Percentiles rank a stretch among this genome's conserved stretches.
These are phyloP conservation scores for Trichoderma sp. DNA, from an alignment of 2,329 filamentous ascomycete species.

Conservation along the genomic window DNA sequence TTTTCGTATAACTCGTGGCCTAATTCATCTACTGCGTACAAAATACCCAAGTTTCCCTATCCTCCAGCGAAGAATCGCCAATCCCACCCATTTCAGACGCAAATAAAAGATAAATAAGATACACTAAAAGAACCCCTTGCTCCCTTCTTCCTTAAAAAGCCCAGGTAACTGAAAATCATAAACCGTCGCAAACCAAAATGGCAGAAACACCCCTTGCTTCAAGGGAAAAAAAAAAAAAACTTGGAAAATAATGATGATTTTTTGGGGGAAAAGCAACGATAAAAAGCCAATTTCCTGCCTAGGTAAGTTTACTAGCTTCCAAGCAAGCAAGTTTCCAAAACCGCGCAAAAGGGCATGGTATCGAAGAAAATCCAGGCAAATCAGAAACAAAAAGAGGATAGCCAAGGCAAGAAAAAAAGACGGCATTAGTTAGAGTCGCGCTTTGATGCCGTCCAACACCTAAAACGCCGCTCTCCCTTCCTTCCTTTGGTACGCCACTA, in stretches of 20 bases:
- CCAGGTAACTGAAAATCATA: not conserved
- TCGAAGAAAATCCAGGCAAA: constrained; percentile 29
- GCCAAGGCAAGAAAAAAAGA: not conserved
- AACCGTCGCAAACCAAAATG: not conserved
- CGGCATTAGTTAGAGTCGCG: constrained; percentile 23
- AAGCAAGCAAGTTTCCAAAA: not conserved
- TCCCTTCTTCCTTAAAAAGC: not conserved
- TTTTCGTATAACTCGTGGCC: constrained; percentile 18
- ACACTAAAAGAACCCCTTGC: not conserved
- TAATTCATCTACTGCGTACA: not conserved
- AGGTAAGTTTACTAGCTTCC: constrained; percentile 11
- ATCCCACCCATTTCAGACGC: not conserved
- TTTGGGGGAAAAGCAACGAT: not conserved
- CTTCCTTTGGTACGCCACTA: not conserved
- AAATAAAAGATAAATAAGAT: constrained; percentile 10
- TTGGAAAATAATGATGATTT: not conserved
- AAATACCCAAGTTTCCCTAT: constrained; percentile 8
- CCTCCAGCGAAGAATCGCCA: constrained; percentile 1
- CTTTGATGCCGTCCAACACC: constrained; percentile 36
- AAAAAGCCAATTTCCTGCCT: not conserved
- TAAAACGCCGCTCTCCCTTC: constrained; percentile 33
- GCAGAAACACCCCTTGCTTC: not conserved
- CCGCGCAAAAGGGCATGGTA: constrained; percentile 32
- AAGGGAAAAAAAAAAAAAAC: too few relatives aligned
- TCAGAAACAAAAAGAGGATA: not conserved